Evolutionary conservation across 768 basidiomycete species (phyloP).

Genomic region (Leccinum sublutescens): DNA sequence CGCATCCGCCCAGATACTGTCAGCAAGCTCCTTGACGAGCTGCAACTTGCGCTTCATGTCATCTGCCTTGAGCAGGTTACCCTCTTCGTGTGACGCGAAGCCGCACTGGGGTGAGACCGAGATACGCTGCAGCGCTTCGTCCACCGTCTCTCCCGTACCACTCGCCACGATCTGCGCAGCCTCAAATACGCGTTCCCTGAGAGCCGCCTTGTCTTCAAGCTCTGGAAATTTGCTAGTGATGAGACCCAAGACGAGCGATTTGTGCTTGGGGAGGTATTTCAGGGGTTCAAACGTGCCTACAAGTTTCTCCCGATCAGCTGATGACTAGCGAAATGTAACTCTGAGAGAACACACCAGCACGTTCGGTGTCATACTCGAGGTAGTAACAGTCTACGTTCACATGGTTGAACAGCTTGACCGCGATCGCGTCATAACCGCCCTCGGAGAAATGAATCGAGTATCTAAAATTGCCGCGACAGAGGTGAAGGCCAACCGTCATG

Average conservation of each 20-base stretch:
- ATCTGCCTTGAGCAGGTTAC: conserved; percentile 37
- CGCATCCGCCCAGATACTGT: conserved; percentile 35
- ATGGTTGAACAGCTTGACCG: conserved; percentile 43
- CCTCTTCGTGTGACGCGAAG: conserved; percentile 46
- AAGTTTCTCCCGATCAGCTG: neutral
- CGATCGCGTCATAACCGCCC: conserved; percentile 46
- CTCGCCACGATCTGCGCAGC: conserved; percentile 44
- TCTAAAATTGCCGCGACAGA: conserved; percentile 41
- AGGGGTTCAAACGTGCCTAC: conserved; percentile 34
- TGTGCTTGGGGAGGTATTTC: conserved; percentile 33
- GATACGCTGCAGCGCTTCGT: conserved; percentile 40
- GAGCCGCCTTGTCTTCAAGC: conserved; percentile 42
- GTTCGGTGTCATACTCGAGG: conserved; percentile 48
- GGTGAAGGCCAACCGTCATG: conserved; percentile 42
- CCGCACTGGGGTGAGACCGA: conserved; percentile 52
- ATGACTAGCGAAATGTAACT: neutral
- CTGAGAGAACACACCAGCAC: conserved; percentile 35
- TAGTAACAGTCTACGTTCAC: conserved; percentile 45
- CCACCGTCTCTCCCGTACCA: conserved; percentile 36
- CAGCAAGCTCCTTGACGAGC: conserved; percentile 37
- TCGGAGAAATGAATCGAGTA: conserved; percentile 41
- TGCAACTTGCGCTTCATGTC: conserved; percentile 34
- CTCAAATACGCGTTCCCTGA: conserved; percentile 40
- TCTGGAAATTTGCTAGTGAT: conserved; percentile 43
- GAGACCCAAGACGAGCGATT: conserved; percentile 42